These are phyloP conservation scores for Ilyonectria destructans DNA, from an alignment of 2,329 filamentous ascomycete genomes.

Conservation along the genomic window DNA sequence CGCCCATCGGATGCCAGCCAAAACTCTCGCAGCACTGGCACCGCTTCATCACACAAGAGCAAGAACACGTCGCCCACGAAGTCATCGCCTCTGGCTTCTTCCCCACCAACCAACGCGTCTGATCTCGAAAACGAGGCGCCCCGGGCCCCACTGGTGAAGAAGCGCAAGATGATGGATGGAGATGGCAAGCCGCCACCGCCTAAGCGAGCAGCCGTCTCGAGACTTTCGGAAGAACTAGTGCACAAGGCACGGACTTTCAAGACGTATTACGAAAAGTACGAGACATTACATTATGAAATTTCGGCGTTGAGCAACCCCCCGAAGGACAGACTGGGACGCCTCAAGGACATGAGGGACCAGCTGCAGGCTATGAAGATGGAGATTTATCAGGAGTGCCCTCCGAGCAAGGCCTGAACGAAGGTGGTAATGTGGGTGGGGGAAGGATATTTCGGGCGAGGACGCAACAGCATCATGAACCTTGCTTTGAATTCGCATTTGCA, in stretches of 20 bases:
- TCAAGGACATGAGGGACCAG: conserved; percentile 70
- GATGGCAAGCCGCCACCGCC: conserved; percentile 44
- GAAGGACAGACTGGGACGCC: conserved; percentile 64
- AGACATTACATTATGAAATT: conserved; percentile 71
- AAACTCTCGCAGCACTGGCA: conserved; percentile 59
- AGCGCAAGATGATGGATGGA: conserved; percentile 60
- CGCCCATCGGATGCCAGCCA: conserved; percentile 67
- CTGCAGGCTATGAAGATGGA: conserved; percentile 72
- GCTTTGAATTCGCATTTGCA: conserved; percentile 46
- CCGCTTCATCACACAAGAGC: conserved; percentile 60
- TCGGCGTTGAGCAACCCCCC: conserved; percentile 66
- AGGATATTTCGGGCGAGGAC: conserved; percentile 17
- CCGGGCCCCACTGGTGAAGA: conserved; percentile 55
- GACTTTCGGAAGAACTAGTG: conserved; percentile 62
- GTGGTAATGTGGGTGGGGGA: conserved; percentile 37
- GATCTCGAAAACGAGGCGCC: conserved; percentile 67
- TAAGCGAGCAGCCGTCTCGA: conserved; percentile 52
- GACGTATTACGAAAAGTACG: conserved; percentile 70
- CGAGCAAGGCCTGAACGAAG: conserved; percentile 44
- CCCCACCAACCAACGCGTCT: conserved; percentile 76
- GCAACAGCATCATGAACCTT: conserved; percentile 45
- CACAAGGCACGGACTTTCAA: conserved; percentile 71
- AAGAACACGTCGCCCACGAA: conserved; percentile 74
- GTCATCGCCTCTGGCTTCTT: conserved; percentile 77
- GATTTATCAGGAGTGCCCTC: conserved; percentile 67